Evolutionary conservation across 495 filamentous ascomycete genomes (phyloP).

Genomic region (Chlorociboria aeruginascens): DNA sequence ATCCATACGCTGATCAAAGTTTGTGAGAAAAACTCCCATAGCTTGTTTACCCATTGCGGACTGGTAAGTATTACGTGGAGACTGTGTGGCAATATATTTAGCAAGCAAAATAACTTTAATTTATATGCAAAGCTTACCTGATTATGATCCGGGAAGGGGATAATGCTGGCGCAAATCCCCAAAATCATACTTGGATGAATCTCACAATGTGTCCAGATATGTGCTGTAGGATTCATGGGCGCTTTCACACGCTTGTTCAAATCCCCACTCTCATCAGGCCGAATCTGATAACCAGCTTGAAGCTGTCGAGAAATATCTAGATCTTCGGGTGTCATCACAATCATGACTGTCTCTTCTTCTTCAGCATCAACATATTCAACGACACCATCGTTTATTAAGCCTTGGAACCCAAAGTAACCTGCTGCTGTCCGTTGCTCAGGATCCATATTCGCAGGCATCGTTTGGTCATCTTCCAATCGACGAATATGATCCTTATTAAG

Average conservation of each 20-base stretch:
- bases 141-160: conserved; percentile 99
- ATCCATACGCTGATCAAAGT: conserved; percentile 92
- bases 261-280: conserved; percentile 29
- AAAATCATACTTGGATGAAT: conserved; percentile 99
- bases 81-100: conserved; percentile 32
- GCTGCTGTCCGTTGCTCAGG: conserved; percentile 40
- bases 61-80: conserved; percentile 96
- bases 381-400: conserved; percentile 64
- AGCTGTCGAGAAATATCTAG: conserved; percentile 59
- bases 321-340: conserved; percentile 96
- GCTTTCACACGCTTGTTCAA: conserved; percentile 75
- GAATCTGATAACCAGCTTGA: conserved; percentile 51
- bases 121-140: conserved; percentile 38
- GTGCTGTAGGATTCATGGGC: conserved; percentile 64
- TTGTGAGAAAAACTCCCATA: conserved; percentile 97
- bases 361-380: conserved; percentile 96
- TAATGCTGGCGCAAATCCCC: conserved; percentile 96
- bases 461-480: conserved; percentile 52
- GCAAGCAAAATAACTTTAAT: neutral
- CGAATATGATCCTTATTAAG: conserved; percentile 71
- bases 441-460: conserved; percentile 39
- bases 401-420: conserved; percentile 75
- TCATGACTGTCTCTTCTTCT: conserved; percentile 97
- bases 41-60: conserved; percentile 99
- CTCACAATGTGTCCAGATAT: conserved; percentile 94